Percentiles rank a stretch among this genome's conserved stretches.
Conservation (phyloP, 2,329 filamentous ascomycete genomes). For the Intubia oerlemansii region DNA sequence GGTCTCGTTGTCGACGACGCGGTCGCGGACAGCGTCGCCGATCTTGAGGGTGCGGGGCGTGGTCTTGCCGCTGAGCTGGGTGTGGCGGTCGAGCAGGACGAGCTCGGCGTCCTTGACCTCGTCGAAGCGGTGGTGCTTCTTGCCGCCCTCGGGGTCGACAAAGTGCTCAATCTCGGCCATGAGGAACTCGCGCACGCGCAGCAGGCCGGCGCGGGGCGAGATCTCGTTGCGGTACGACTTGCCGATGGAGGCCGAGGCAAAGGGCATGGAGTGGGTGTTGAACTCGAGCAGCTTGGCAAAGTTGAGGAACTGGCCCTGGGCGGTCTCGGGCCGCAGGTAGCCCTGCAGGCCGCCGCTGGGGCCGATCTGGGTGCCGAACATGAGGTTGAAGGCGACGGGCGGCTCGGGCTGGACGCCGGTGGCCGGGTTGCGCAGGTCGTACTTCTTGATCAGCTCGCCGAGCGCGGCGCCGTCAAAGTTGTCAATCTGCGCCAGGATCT, state of each 20-base stretch:
- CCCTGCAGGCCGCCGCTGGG: slow-evolving; percentile 67
- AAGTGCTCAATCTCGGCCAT: slow-evolving; percentile 99
- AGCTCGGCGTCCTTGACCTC: slow-evolving; percentile 74
- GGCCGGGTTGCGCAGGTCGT: slow-evolving; percentile 72
- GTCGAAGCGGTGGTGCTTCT: slow-evolving; percentile 77
- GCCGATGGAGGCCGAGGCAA: slow-evolving; percentile 90
- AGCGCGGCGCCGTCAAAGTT: slow-evolving; percentile 82
- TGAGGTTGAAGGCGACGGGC: slow-evolving; percentile 88
- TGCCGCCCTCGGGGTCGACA: slow-evolving; percentile 82
- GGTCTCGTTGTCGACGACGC: slow-evolving; percentile 89
- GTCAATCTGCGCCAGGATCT: slow-evolving; percentile 79
- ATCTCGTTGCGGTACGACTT: slow-evolving; percentile 98
- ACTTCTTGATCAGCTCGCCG: slow-evolving; percentile 71
- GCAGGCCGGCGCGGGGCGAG: slow-evolving; percentile 71
- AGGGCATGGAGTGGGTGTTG: slow-evolving; percentile 89
- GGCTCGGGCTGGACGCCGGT: slow-evolving; percentile 57
- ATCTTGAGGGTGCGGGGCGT: slow-evolving; percentile 51
- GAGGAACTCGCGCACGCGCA: slow-evolving; percentile 89
- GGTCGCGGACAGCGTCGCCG: slow-evolving; percentile 63
- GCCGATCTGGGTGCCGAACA: slow-evolving; percentile 94
- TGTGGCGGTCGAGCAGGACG: slow-evolving; percentile 61
- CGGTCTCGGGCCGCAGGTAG: slow-evolving; percentile 83
- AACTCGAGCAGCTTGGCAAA: slow-evolving; percentile 86
- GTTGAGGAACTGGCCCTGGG: slow-evolving; percentile 94
- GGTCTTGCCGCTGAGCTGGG: slow-evolving; percentile 74